Evolutionary conservation across 345 rosid species (phyloP).

Genomic region (Excoecaria cochinchinensis): DNA sequence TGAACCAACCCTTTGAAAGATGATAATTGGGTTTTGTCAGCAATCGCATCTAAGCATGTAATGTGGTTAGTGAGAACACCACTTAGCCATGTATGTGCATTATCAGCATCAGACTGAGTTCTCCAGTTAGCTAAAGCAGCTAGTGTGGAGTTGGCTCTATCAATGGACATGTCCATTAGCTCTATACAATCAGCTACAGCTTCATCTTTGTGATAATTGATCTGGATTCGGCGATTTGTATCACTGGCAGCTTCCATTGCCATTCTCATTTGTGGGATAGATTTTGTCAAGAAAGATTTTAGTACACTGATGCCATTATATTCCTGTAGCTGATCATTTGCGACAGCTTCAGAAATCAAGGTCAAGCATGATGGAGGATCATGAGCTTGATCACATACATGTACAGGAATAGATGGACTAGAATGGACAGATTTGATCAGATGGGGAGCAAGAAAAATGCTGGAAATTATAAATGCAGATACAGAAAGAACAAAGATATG

Average conservation of each 20-base stretch:
- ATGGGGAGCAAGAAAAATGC: constrained; percentile 4
- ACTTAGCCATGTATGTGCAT: constrained; percentile 19
- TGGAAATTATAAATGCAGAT: neutral
- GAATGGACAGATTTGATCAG: neutral
- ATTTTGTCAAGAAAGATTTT: constrained; percentile 1
- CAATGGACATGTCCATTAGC: constrained; percentile 18
- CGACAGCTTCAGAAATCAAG: constrained; percentile 13
- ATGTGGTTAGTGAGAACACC: constrained; percentile 20
- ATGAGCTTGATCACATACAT: constrained; percentile 6
- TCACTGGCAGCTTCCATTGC: too few relatives aligned
- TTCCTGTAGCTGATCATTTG: neutral
- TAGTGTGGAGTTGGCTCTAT: neutral
- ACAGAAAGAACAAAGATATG: neutral
- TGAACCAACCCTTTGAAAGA: neutral
- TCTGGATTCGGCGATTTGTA: neutral
- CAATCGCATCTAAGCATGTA: constrained; percentile 14
- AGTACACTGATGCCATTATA: neutral
- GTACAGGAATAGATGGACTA: neutral
- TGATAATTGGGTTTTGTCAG: neutral
- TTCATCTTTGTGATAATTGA: neutral
- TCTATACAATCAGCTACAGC: constrained; percentile 17
- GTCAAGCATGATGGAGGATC: neutral
- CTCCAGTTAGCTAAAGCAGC: neutral
- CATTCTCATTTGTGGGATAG: constrained; percentile 6
- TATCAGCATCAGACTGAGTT: neutral